These are phyloP conservation scores for Aspergillus mulundensis DNA, from an alignment of 495 filamentous ascomycete species.

Conservation along the genomic window DNA sequence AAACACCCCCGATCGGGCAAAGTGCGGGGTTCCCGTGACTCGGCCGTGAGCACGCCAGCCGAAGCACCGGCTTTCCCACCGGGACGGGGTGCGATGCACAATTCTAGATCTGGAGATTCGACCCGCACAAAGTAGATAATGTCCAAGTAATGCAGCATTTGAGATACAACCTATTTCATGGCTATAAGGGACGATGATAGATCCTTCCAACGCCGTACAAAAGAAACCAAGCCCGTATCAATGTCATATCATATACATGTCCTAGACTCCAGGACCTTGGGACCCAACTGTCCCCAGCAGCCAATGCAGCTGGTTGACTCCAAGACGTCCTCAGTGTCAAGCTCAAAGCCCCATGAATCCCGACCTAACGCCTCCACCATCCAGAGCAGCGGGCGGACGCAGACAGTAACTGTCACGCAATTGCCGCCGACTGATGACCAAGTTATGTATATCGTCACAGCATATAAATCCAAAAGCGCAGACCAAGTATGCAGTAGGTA, in stretches of 20 bases:
- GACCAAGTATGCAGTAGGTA: constrained; percentile 10
- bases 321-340: neutral
- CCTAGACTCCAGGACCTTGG: constrained; percentile 11
- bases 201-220: constrained; percentile 9
- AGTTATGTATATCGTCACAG: constrained; percentile 26
- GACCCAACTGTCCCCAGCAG: neutral
- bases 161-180: neutral
- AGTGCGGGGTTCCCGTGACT: constrained; percentile 37
- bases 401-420: neutral
- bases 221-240: constrained; percentile 13
- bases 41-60: neutral
- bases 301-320: neutral
- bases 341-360: neutral
- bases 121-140: neutral
- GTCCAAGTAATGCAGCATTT: neutral
- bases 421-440: constrained; percentile 14
- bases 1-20: constrained; percentile 32
- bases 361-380: constrained; percentile 7
- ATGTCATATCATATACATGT: constrained; percentile 19
- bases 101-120: neutral
- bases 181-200: neutral
- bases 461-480: constrained; percentile 23
- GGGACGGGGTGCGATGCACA: neutral
- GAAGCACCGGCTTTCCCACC: constrained; percentile 25
- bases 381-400: neutral